Evolutionary conservation across 805 yeast species (phyloP), one percentile per base, ranked within the genome.

Genomic region (Tanozyma kutaoensis): DNA sequence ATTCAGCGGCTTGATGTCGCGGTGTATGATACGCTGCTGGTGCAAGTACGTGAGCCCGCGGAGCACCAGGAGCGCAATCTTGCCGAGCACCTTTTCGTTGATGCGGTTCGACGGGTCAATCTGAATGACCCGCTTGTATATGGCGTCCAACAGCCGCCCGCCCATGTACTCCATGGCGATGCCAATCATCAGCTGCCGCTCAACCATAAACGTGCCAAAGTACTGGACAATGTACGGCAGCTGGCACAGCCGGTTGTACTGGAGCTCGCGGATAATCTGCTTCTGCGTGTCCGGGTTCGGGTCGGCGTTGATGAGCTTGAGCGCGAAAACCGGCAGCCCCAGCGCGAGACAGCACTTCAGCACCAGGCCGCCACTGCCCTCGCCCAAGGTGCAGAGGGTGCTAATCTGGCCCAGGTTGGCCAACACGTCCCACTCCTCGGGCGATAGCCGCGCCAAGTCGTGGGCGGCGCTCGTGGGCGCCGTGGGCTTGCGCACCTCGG

Each of bases 151-250:
- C 3, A 95, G 82, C 23, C 72, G 69, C 2, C 96, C 97, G 15
- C 85, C 95, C 85, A 93, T 91, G 49, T 72, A 91, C 51, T 91
- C 98, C 97, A 91, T 91, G 25, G 95, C 84, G 16, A 91, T 91
- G 39, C 81, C 85, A 22, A 91, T 85, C 43, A 85, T 72, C 16
- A 85, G 79, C 34, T 68, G 72, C 31, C 68, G 67, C 42, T 76
- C 81, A 40, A 79, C 75, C 37, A 81, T 61, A 44, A 81, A 91
- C 36, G 95, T 85, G 6, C 98, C 98, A 48, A 82, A 88, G 50
- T 91, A 91, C 48, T 74, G 69, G 15, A 88, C 97, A 34, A 91
- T 91, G 45, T 72, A 77, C 3, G 84, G 82, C 22, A 88, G 77
- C 40, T 71, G 63, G 47, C 93, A 88, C 22, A 76, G 65, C 37